Base-by-base conservation (phyloP, 2,329 filamentous ascomycete species). In the Exophiala mesophila region DNA sequence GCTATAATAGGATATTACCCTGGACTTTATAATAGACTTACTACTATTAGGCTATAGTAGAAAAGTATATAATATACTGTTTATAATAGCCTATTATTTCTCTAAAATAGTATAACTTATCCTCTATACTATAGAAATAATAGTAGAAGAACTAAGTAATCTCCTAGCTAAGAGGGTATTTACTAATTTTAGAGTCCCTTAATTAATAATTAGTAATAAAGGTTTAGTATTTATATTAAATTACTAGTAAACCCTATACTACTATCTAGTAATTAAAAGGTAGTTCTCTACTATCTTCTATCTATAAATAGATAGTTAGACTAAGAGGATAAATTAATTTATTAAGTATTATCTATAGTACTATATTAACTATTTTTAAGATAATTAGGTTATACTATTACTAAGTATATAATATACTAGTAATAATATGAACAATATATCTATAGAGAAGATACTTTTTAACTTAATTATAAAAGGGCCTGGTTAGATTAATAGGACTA, bases 11-110 rank as follows among this genome's bases (percentile, higher is more conserved):
- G 21, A 35, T 28, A 40, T 47, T 18, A 24, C 31, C 6, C 39
- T 44, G 36, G 26, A 44, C 30, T 47, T 47, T 36, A 45, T 45
- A 23, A 41, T 28, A 20, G 23, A 36, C 8, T 29, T 47, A 35
- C 24, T 38, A 37, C 3, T 39, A 20, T 36, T 16, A 5, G 4
- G 20, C 13, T 18, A 36, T 29, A 18, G n/a, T 47, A 39, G 13
- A 42, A 44, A 28, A 16, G 13, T 33, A 45, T 52, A 20, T 17
- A 38, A 28, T n/a, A n/a, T n/a, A n/a, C 24, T 28, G n/a, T n/a
- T 28, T 28, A 28, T 28, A 28, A 28, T 28, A 28, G 24, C n/a
- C 8, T 28, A 28, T 28, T n/a, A n/a, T 8, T n/a, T 28, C 8
- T 28, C 24, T 28, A 28, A 28, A 28, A 28, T 28, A 28, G 24